Base-by-base conservation (phyloP, 306 rosid genomes). In the Acacia confusa region DNA sequence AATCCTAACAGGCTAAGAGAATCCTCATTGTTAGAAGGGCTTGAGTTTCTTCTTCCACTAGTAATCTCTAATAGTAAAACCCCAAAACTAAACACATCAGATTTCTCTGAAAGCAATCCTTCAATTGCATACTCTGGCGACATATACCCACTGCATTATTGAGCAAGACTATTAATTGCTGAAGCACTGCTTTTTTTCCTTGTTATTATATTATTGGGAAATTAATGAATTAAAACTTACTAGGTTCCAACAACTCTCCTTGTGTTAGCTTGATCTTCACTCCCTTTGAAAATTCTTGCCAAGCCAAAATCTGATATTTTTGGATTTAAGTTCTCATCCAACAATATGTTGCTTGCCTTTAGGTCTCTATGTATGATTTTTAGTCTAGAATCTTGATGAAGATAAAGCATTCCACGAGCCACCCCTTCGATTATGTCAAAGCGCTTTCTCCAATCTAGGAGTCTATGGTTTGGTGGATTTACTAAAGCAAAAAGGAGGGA, bases 71-170 rank as follows among this genome's bases (percentile, higher is more conserved):
- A 44, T 44, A 44, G 16, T 12, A 44, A 44, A 44, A 44, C 50
- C 12, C 50, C 50, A 44, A 44, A 44, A 44, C 50, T 44, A 44
- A 44, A 44, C 50, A 10, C 50, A 44, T 44, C 50, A 2, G 50
- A 77, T 67, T 81, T 85, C 27, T 85, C 88, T 0, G 80, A 81
- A 67, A 81, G 66, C 11, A 65, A 6, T 27, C 85, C 85, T 81
- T 78, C 75, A 73, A 78, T 57, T 65, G 88, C 83, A 67, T 85
- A 85, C 38, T 85, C 82, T 6, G 80, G 85, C 0, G 88, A 72
- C 80, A 81, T 77, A 47, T 81, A 85, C 0, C 88, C 88, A 47
- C 83, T 85, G 53, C 66, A 76, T 70, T 70, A 1, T 77, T 66
- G 44, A 43, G 19, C 57, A 52, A 55, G 3, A 28, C 14, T 24